Conservation (phyloP, 495 filamentous ascomycete genomes). For the Penicillium flavigenum region DNA sequence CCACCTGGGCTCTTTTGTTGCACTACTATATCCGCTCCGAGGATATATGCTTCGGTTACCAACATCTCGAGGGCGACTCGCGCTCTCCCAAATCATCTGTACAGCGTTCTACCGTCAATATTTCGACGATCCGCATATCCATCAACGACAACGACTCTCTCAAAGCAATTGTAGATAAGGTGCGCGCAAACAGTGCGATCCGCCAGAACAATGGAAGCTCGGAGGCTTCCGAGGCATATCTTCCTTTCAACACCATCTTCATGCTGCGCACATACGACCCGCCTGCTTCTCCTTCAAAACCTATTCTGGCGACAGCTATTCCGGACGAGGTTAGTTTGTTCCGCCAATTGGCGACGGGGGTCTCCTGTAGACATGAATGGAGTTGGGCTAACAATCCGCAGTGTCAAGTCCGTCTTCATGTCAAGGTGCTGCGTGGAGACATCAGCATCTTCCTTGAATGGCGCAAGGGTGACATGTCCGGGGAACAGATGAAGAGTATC, state of each 20-base stretch:
- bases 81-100: slow-evolving; percentile 20
- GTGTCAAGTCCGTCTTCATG: slow-evolving; percentile 49
- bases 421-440: slow-evolving; percentile 42
- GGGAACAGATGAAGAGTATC: slow-evolving; percentile 46
- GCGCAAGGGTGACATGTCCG: slow-evolving; percentile 45
- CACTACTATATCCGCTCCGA: slow-evolving; percentile 54
- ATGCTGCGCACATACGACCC: slow-evolving; percentile 39
- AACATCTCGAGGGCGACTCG: slow-evolving; percentile 33
- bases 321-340: slow-evolving; percentile 35
- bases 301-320: slow-evolving; percentile 33
- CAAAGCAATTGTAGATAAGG: slow-evolving; percentile 35
- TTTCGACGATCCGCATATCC: slow-evolving; percentile 26
- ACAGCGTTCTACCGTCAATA: slow-evolving; percentile 21
- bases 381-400: slow-evolving; percentile 16
- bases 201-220: slow-evolving; percentile 15
- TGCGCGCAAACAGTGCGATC: slow-evolving; percentile 12
- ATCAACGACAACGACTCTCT: slow-evolving; percentile 38
- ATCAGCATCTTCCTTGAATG: slow-evolving; percentile 49
- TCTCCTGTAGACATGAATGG: background rate
- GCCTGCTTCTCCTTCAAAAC: slow-evolving; percentile 24
- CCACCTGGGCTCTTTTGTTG: slow-evolving; percentile 56
- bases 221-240: slow-evolving; percentile 19
- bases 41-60: slow-evolving; percentile 57
- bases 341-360: fast-evolving
- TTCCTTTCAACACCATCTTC: slow-evolving; percentile 42